Percentiles rank a stretch among this genome's conserved stretches.
Evolutionary conservation across 768 basidiomycete genomes (phyloP).

Genomic region (Tricholomella constricta): DNA sequence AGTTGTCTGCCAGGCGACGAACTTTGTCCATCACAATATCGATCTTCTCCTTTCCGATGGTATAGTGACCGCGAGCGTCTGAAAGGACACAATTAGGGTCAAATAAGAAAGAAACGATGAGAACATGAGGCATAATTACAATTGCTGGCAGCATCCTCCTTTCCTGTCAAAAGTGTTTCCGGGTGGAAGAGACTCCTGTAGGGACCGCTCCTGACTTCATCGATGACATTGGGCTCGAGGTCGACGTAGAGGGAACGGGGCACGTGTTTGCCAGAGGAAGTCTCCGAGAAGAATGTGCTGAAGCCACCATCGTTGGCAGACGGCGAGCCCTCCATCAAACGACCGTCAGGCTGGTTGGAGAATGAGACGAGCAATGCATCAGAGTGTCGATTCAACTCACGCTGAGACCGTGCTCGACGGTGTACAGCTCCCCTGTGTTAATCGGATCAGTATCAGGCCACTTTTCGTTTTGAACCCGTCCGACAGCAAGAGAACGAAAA

Average conservation of each 20-base stretch:
- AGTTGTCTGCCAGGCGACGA: conserved; percentile 94
- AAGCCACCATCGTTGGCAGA: conserved; percentile 82
- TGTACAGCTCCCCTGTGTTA: conserved; percentile 90
- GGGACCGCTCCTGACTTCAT: conserved; percentile 90
- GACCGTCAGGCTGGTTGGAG: conserved; percentile 80
- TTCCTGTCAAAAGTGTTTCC: conserved; percentile 94
- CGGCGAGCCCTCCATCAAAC: conserved; percentile 70
- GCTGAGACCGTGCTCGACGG: conserved; percentile 94
- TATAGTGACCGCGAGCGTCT: conserved; percentile 99
- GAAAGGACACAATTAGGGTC: conserved; percentile 9
- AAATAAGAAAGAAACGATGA: conserved; percentile 10
- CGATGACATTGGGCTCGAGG: conserved; percentile 92
- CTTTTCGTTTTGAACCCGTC: conserved; percentile 5
- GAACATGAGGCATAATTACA: conserved; percentile 55
- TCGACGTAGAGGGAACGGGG: conserved; percentile 97
- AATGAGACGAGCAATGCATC: conserved; percentile 15
- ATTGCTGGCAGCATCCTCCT: conserved; percentile 99
- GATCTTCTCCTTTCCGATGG: conserved; percentile 97
- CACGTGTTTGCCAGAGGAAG: conserved; percentile 91
- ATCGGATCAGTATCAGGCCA: conserved; percentile 26
- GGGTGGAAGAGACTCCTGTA: conserved; percentile 97
- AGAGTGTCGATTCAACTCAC: conserved; percentile 48
- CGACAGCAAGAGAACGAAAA: conserved; percentile 4
- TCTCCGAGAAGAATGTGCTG: conserved; percentile 98
- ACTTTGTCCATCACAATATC: conserved; percentile 96